A percentile compares a stretch with the other conserved stretches of the same genome.
Evolutionary conservation across 2,329 filamentous ascomycete species (phyloP).

Genomic region (Colletotrichum truncatum): DNA sequence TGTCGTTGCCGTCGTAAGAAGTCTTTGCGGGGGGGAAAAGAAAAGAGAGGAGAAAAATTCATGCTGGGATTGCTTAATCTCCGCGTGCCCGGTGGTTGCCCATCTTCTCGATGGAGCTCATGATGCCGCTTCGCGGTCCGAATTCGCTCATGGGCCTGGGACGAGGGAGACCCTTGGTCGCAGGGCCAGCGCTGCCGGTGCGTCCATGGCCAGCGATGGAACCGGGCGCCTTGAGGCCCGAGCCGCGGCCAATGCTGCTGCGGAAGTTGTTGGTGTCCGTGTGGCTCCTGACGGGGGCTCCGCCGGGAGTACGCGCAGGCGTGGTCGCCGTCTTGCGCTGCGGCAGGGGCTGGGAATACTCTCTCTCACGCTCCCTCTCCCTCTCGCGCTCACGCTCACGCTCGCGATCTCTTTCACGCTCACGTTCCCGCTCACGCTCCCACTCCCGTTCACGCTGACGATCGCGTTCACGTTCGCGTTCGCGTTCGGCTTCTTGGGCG

Average conservation of each 20-base stretch:
- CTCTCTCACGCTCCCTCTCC: neutral
- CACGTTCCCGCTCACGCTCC: neutral
- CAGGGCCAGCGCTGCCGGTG: conserved; percentile 49
- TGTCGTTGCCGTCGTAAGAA: conserved; percentile 21
- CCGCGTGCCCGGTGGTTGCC: conserved; percentile 66
- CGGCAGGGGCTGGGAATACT: conserved; percentile 28
- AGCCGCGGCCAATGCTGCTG: conserved; percentile 63
- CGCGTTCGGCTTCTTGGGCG: conserved; percentile 32
- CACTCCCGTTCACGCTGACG: neutral
- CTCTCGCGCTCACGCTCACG: conserved; percentile 23
- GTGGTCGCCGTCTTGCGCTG: conserved; percentile 32
- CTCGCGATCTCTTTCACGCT: neutral
- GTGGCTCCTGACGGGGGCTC: conserved; percentile 32
- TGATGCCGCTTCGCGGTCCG: conserved; percentile 72
- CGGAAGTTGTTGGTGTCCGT: conserved; percentile 53
- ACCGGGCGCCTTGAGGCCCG: conserved; percentile 70
- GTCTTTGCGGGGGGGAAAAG: neutral
- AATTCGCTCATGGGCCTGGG: conserved; percentile 57
- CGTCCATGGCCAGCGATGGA: conserved; percentile 57
- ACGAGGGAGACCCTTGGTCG: conserved; percentile 50
- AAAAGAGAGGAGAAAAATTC: neutral
- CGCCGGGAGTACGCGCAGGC: conserved; percentile 34
- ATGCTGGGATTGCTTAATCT: conserved; percentile 28
- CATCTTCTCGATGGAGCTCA: conserved; percentile 91
- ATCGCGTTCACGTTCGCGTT: conserved; percentile 8